Conservation (phyloP, 495 filamentous ascomycete genomes). For the Xylaria acuta region DNA sequence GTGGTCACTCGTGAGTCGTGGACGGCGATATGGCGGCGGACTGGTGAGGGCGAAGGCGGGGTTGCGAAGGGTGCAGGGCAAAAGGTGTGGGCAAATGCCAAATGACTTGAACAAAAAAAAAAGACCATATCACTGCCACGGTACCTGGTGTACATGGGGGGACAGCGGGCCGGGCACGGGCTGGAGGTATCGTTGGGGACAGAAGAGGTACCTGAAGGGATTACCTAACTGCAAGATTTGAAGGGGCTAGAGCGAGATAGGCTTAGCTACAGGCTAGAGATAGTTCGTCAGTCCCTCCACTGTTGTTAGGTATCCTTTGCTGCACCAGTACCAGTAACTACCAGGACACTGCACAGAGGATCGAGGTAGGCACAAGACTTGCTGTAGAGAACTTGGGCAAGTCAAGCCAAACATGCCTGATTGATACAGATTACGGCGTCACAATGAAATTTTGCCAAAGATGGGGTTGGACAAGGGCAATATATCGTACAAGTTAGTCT, state of each 20-base stretch:
- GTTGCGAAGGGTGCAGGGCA: slow-evolving; percentile 27
- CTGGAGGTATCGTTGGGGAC: not conserved
- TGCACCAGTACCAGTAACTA: not conserved
- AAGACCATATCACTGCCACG: not conserved
- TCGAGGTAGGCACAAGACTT: not conserved
- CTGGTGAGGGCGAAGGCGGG: slow-evolving; percentile 26
- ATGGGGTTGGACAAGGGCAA: not conserved
- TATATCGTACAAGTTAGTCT: not conserved
- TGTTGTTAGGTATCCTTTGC: not conserved
- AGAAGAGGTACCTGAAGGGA: not conserved
- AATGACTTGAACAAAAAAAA: slow-evolving; percentile 26
- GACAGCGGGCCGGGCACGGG: no score
- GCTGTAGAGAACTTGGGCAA: not conserved
- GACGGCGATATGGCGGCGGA: slow-evolving; percentile 17
- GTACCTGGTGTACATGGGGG: not conserved
- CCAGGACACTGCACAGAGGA: not conserved
- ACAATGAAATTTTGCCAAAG: not conserved
- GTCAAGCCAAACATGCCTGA: not conserved
- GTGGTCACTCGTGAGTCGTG: slow-evolving; percentile 12
- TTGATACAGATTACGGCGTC: not conserved
- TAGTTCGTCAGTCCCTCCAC: slow-evolving; percentile 3
- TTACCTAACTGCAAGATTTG: slow-evolving; percentile 2
- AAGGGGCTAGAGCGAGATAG: slow-evolving; percentile 9
- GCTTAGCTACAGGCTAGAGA: slow-evolving; percentile 13
- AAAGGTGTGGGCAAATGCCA: slow-evolving; percentile 27